A percentile compares a stretch with the other conserved stretches of the same genome.
Conservation (phyloP, 176 grass and related monocot genomes). For the Oryza nivara region DNA sequence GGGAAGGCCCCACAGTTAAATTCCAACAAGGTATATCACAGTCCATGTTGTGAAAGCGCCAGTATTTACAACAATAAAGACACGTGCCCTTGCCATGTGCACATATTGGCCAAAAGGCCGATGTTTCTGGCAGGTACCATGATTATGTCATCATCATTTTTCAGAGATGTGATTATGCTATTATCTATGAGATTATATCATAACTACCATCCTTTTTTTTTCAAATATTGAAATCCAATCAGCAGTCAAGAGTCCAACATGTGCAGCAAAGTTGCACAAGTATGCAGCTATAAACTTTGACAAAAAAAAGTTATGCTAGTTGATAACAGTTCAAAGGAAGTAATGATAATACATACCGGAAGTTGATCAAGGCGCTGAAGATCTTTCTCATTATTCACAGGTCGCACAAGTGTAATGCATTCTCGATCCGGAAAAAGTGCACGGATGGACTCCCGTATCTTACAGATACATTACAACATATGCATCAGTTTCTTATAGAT, state of each 20-base stretch:
- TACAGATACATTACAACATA: slow-evolving; percentile 35
- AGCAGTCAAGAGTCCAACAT: neutral
- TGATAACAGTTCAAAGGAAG: slow-evolving; percentile 18
- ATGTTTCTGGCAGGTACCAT: neutral
- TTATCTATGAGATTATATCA: neutral
- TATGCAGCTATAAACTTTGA: neutral
- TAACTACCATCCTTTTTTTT: neutral
- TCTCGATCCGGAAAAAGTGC: slow-evolving; percentile 96
- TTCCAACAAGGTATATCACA: neutral
- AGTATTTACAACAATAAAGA: neutral
- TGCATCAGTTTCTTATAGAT: slow-evolving; percentile 4
- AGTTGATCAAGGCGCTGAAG: slow-evolving; percentile 89
- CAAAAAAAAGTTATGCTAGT: neutral
- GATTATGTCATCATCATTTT: neutral
- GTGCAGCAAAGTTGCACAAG: neutral
- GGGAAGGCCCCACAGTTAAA: too few relatives aligned
- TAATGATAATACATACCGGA: slow-evolving; percentile 64
- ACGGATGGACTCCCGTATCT: slow-evolving; percentile 95
- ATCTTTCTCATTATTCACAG: slow-evolving; percentile 94
- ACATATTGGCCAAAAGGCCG: neutral
- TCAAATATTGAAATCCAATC: neutral
- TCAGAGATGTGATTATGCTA: neutral
- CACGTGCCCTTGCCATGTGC: neutral
- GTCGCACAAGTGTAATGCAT: slow-evolving; percentile 89
- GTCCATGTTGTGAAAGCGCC: neutral